Conservation (phyloP, 352 stramenopile species). For the Thalassiosira mediterranea region DNA sequence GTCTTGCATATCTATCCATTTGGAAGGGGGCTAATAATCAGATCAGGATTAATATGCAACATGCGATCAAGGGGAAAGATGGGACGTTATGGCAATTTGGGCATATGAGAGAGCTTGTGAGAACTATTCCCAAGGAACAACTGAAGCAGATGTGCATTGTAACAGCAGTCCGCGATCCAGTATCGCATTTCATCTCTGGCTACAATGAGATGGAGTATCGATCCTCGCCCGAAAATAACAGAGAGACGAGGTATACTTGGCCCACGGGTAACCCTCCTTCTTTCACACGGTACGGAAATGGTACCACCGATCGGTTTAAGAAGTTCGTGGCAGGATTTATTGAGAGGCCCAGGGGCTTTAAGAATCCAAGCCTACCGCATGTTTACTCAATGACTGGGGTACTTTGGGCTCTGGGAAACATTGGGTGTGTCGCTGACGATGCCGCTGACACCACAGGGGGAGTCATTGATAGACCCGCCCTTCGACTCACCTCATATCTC, state of each 20-base stretch:
- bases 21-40: conserved; percentile 42
- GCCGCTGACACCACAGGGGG: neutral
- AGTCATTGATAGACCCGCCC: no score
- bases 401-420: conserved; percentile 1
- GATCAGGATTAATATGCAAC: conserved; percentile 19
- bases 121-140: neutral
- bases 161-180: conserved; percentile 52
- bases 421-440: no score
- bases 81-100: neutral
- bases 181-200: conserved; percentile 52
- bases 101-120: neutral
- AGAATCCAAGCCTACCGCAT: conserved; percentile 9
- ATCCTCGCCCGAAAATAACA: no score
- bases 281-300: conserved; percentile 6
- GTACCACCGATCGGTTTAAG: conserved; percentile 34
- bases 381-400: conserved; percentile 26
- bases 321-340: conserved; percentile 50
- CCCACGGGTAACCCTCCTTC: no score
- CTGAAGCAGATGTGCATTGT: conserved; percentile 32
- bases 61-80: conserved; percentile 7
- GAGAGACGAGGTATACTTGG: neutral
- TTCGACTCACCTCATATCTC: conserved; percentile 12
- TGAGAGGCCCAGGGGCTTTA: no score
- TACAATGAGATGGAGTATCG: conserved; percentile 55
- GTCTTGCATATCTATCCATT: conserved; percentile 27